Evolutionary conservation across 352 stramenopile species (phyloP), one percentile per base, ranked within the genome.

Genomic region (Pythium guiyangense): DNA sequence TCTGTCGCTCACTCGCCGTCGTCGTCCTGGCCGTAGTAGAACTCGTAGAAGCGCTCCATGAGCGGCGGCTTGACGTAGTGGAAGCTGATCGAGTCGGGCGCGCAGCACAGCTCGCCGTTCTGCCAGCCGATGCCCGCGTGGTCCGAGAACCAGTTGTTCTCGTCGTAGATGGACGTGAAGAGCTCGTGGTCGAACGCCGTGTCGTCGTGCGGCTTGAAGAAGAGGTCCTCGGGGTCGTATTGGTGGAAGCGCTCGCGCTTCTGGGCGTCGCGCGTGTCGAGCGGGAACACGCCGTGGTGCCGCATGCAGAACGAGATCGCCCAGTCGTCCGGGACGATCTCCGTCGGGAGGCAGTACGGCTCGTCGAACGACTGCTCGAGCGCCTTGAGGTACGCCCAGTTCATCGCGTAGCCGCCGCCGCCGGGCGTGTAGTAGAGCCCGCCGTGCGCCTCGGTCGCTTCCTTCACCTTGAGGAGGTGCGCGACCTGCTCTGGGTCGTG

Each of bases 111-210:
- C 37, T 84, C 70, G 48, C 74, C 85, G 54, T 86, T 92, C 60
- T 88, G 77, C 81, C 82, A 92, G 45, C 82, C 81, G 57, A 95
- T 83, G 11, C 83, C 82, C 37, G 76, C 57, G 50, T 92, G 83
- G 60, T 95, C 84, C 54, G 83, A 91, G 62, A 92, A 95, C 85
- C 85, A 94, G 63, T 94, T 94, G 66, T 89, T 91, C 62, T 92
- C 83, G 27, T 92, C 69, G 57, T 90, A 90, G 58, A 92, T 87
- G 6, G 85, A 88, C 40, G 70, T 59, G 56, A 89, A 93, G 29
- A 92, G 48, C 0, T 58, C 66, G 64, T 92, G 80, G 59, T 94
- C 74, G 67, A 79, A 94, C 2, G 70, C 82, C 5, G 85, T 69
- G 37, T 79, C 68, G 65, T 94, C 79, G 67, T 92, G 69, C 6